Percentiles rank a stretch among this genome's conserved stretches.
Evolutionary conservation across 1,139 yeast species (phyloP).

Genomic region (Yarrowia galli): DNA sequence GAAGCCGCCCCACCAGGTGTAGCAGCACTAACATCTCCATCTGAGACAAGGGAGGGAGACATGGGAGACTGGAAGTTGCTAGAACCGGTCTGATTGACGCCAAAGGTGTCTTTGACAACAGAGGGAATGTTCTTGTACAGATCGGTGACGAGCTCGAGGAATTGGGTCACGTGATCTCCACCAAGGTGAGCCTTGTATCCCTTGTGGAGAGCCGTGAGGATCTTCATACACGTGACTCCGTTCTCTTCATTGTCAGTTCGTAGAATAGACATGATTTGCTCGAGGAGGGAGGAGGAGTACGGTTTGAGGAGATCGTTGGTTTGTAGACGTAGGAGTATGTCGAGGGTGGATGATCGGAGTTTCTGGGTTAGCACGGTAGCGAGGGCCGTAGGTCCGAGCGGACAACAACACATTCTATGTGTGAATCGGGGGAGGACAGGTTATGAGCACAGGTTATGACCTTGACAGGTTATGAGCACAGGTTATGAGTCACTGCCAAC

Average conservation of each 20-base stretch:
- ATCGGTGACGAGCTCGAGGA: conserved; percentile 75
- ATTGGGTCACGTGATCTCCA: conserved; percentile 74
- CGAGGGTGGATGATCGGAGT: conserved; percentile 75
- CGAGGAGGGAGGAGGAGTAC: conserved; percentile 67
- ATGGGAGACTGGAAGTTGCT: conserved; percentile 53
- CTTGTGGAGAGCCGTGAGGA: conserved; percentile 86
- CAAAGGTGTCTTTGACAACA: conserved; percentile 71
- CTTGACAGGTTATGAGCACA: too few relatives aligned
- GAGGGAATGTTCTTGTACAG: conserved; percentile 83
- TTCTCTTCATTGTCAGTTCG: conserved; percentile 91
- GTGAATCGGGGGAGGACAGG: too few relatives aligned
- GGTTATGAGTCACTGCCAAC: too few relatives aligned
- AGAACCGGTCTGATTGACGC: conserved; percentile 45
- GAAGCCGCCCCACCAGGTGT: conserved; percentile 53
- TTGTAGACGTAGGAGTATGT: conserved; percentile 80
- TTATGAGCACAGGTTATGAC: too few relatives aligned
- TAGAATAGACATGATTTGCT: conserved; percentile 65
- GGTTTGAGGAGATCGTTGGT: conserved; percentile 84
- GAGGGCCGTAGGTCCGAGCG: too few relatives aligned
- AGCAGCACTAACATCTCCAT: conserved; percentile 46
- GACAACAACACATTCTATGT: too few relatives aligned
- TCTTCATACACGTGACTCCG: conserved; percentile 90
- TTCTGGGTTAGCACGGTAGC: conserved; percentile 48
- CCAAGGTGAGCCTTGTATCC: conserved; percentile 73
- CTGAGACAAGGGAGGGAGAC: conserved; percentile 52